Conservation (phyloP, 257 asterid genomes). For the Mitragyna speciosa region DNA sequence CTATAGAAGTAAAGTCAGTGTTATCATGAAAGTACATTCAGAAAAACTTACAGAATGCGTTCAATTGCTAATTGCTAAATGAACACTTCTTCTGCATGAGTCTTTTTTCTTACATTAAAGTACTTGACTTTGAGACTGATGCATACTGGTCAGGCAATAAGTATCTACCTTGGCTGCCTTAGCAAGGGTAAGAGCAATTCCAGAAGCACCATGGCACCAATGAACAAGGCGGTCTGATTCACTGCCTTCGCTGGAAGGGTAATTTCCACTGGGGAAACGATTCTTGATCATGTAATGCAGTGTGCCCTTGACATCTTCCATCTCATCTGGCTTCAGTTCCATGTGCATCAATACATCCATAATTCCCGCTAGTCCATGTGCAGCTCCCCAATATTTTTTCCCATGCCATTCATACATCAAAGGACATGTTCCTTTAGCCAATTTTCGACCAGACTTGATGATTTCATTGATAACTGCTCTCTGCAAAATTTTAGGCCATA, state of each 20-base stretch:
- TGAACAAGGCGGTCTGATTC: constrained; percentile 71
- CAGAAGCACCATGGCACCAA: constrained; percentile 95
- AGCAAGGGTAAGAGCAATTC: constrained; percentile 67
- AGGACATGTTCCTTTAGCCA: constrained; percentile 57
- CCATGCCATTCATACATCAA: constrained; percentile 88
- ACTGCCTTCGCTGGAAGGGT: constrained; percentile 77
- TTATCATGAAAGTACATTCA: neutral
- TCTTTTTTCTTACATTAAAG: neutral
- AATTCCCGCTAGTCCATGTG: constrained; percentile 86
- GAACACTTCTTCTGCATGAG: neutral
- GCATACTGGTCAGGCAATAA: neutral
- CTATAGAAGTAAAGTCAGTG: neutral
- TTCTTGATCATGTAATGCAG: constrained; percentile 62
- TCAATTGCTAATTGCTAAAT: neutral
- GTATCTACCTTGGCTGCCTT: constrained; percentile 69
- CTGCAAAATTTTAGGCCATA: constrained; percentile 30
- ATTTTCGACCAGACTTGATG: constrained; percentile 52
- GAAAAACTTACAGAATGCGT: no score
- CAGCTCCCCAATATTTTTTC: constrained; percentile 84
- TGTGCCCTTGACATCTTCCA: constrained; percentile 62
- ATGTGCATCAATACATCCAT: constrained; percentile 64
- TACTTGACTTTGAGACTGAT: neutral
- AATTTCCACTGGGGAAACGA: constrained; percentile 74
- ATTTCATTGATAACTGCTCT: constrained; percentile 54
- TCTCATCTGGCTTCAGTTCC: constrained; percentile 71